phyloP scores from a whole-genome alignment of 352 stramenopile species.

The Phytopythium chamaehyphon region DNA sequence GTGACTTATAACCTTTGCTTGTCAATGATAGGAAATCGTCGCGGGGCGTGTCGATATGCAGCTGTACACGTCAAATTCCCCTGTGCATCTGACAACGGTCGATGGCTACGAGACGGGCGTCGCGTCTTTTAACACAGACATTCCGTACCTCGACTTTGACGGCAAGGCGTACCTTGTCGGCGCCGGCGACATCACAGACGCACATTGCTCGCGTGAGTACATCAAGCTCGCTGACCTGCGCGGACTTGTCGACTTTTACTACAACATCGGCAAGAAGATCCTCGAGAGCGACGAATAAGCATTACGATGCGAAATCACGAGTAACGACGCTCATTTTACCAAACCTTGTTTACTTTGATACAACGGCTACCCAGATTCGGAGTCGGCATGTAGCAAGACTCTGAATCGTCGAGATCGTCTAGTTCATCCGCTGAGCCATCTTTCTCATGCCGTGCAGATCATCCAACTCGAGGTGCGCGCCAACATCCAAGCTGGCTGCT shows the following conservation, averaged over 20 bases:
- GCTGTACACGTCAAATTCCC: conserved; percentile 82
- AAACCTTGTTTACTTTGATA: too few species aligned
- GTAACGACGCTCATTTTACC: too few species aligned
- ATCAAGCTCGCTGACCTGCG: conserved; percentile 67
- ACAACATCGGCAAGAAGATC: conserved; percentile 58
- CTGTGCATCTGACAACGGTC: conserved; percentile 72
- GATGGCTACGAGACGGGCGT: conserved; percentile 84
- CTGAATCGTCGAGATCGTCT: too few species aligned
- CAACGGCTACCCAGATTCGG: too few species aligned
- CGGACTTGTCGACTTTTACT: conserved; percentile 66
- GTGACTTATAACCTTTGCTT: too few species aligned
- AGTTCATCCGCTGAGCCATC: too few species aligned
- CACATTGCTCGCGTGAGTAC: conserved; percentile 67
- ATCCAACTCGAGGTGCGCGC: too few species aligned
- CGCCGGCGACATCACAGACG: conserved; percentile 69
- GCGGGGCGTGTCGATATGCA: conserved; percentile 54
- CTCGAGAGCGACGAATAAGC: conserved; percentile 35
- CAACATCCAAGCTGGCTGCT: too few species aligned
- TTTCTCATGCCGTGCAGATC: too few species aligned
- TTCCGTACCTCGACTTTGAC: conserved; percentile 85
- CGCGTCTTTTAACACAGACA: conserved; percentile 87
- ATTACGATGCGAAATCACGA: not conserved
- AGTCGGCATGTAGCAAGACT: too few species aligned
- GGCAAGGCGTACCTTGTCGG: conserved; percentile 78
- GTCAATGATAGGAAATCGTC: conserved; percentile 43